Percentiles rank a stretch among this genome's conserved stretches.
These are phyloP conservation scores for Neospermospora avenae DNA, from an alignment of 2,329 filamentous ascomycete species.

Conservation along the genomic window DNA sequence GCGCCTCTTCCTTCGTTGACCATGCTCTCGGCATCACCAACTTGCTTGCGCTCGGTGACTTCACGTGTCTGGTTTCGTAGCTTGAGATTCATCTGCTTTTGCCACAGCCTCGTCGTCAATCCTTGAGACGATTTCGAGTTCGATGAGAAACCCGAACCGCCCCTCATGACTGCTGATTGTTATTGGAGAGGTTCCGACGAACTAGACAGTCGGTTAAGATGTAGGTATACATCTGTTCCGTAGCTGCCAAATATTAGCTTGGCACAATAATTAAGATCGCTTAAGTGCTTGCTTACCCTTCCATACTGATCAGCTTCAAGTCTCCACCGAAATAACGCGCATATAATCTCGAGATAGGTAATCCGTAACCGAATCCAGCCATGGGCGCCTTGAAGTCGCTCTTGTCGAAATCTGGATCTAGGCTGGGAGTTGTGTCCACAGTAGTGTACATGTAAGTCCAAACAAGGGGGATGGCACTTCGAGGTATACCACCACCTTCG, in stretches of 20 bases:
- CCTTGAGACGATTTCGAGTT: constrained; percentile 50
- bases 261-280: not conserved
- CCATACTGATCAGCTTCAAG: constrained; percentile 97
- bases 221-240: constrained; percentile 96
- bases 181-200: constrained; percentile 97
- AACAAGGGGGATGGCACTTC: constrained; percentile 91
- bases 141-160: constrained; percentile 31
- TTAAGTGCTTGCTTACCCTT: constrained; percentile 65
- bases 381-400: constrained; percentile 99
- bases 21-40: constrained; percentile 80
- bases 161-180: constrained; percentile 77
- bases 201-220: constrained; percentile 91
- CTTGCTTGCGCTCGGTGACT: constrained; percentile 82
- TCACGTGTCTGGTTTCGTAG: constrained; percentile 60
- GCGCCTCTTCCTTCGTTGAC: constrained; percentile 49
- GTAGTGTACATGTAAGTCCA: constrained; percentile 99
- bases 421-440: constrained; percentile 88
- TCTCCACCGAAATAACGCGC: constrained; percentile 97
- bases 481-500: constrained; percentile 91
- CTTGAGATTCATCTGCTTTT: constrained; percentile 59
- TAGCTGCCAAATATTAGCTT: constrained; percentile 56
- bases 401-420: constrained; percentile 98
- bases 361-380: constrained; percentile 97
- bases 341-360: constrained; percentile 92
- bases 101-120: constrained; percentile 55